Conservation (phyloP, 352 stramenopile species). For the Lagenidium giganteum region DNA sequence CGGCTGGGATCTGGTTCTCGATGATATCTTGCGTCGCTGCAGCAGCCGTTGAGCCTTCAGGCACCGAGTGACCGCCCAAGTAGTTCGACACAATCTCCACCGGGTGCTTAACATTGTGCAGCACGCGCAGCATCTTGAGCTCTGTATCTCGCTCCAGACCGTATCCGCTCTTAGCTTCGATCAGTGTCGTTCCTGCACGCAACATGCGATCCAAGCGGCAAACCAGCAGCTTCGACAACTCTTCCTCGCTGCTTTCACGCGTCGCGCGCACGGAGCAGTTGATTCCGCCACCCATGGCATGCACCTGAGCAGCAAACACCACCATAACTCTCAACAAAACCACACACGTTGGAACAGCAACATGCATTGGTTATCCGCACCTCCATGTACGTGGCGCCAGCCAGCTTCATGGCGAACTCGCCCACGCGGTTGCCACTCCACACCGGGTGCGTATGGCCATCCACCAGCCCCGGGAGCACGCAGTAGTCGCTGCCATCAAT, state of each 20-base stretch:
- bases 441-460: slow-evolving; percentile 81
- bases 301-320: slow-evolving; percentile 19
- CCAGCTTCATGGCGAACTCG: slow-evolving; percentile 86
- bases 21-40: slow-evolving; percentile 69
- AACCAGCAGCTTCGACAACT: slow-evolving; percentile 45
- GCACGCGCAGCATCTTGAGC: slow-evolving; percentile 82
- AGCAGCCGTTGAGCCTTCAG: slow-evolving; percentile 58
- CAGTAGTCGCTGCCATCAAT: slow-evolving; percentile 64
- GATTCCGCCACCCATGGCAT: slow-evolving; percentile 72
- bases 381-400: slow-evolving; percentile 83
- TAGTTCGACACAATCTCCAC: slow-evolving; percentile 81
- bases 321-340: not conserved
- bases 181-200: slow-evolving; percentile 63
- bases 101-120: slow-evolving; percentile 50
- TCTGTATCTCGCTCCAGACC: slow-evolving; percentile 77
- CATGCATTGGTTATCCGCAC: slow-evolving; percentile 2
- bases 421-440: slow-evolving; percentile 82
- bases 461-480: slow-evolving; percentile 74
- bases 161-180: slow-evolving; percentile 83
- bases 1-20: slow-evolving; percentile 62
- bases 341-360: not conserved
- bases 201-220: slow-evolving; percentile 70
- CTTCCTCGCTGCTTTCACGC: slow-evolving; percentile 51
- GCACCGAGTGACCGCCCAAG: slow-evolving; percentile 71
- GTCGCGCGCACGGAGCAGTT: slow-evolving; percentile 77